phyloP scores from a whole-genome alignment of 2,329 filamentous ascomycete genomes.

The Cladobotryum mycophilum region DNA sequence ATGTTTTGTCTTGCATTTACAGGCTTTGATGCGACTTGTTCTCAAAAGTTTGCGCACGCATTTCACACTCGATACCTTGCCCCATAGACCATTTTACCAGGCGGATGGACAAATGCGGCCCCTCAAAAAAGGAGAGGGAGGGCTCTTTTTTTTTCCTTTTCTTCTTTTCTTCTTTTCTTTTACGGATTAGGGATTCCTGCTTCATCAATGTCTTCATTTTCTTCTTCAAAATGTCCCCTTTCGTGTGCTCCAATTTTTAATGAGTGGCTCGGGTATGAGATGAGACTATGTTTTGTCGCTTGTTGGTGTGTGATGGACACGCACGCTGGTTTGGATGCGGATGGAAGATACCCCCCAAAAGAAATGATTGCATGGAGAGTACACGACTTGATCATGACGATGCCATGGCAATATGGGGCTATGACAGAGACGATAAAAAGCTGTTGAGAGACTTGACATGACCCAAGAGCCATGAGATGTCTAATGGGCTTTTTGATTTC shows the following conservation, averaged over 20 bases:
- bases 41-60: slow-evolving; percentile 41
- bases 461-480: too few species aligned
- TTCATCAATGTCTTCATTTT: slow-evolving; percentile 25
- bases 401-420: too few species aligned
- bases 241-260: slow-evolving; percentile 24
- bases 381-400: too few species aligned
- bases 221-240: slow-evolving; percentile 19
- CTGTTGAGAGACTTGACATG: too few species aligned
- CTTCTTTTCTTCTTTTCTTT: slow-evolving; percentile 13
- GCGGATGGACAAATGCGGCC: slow-evolving; percentile 24
- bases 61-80: slow-evolving; percentile 45
- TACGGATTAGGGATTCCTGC: slow-evolving; percentile 19
- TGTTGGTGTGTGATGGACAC: neutral
- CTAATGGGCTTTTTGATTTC: neutral
- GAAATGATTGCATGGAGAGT: too few species aligned
- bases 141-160: slow-evolving; percentile 8
- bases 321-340: neutral
- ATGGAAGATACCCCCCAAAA: too few species aligned
- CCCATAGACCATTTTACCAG: slow-evolving; percentile 37
- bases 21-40: slow-evolving; percentile 41
- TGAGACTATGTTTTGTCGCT: neutral
- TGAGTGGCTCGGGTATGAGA: slow-evolving; percentile 13
- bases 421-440: too few species aligned
- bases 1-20: slow-evolving; percentile 42
- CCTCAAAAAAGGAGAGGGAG: slow-evolving; percentile 27